These are phyloP conservation scores for Fusarium sp. DNA, from an alignment of 2,329 filamentous ascomycete species.

Conservation along the genomic window DNA sequence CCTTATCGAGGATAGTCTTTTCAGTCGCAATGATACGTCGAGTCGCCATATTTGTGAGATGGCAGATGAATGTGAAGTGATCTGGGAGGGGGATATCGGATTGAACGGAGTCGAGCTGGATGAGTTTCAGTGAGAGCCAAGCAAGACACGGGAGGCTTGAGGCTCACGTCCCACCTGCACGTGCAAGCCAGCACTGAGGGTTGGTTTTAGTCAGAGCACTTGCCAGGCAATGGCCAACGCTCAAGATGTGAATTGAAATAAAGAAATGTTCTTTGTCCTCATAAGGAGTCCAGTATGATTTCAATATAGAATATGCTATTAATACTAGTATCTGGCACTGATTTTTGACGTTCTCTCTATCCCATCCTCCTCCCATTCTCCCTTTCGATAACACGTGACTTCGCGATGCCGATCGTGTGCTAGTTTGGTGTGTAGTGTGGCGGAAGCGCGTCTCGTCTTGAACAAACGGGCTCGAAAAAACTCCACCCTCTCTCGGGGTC, in stretches of 20 bases:
- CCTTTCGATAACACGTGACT: constrained; percentile 35
- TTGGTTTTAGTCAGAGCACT: constrained; percentile 17
- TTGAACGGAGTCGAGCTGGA: constrained; percentile 9
- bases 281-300: neutral
- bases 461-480: constrained; percentile 29
- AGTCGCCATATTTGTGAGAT: constrained; percentile 70
- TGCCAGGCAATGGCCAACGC: constrained; percentile 17
- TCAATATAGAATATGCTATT: neutral
- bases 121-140: constrained; percentile 14
- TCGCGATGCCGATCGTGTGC: constrained; percentile 36
- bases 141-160: constrained; percentile 7
- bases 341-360: neutral
- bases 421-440: constrained; percentile 21
- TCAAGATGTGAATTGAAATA: neutral
- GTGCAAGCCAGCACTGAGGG: constrained; percentile 24
- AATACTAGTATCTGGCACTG: no score
- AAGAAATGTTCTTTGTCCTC: constrained; percentile 16
- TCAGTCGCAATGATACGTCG: constrained; percentile 74
- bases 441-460: constrained; percentile 34
- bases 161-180: constrained; percentile 40
- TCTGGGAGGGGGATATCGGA: constrained; percentile 7
- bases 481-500: constrained; percentile 10
- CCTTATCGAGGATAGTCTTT: constrained; percentile 74
- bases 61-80: constrained; percentile 16
- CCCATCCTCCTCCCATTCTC: neutral